A percentile compares a stretch with the other conserved stretches of the same genome.
These are phyloP conservation scores for Alternaria rosae DNA, from an alignment of 2,329 filamentous ascomycete species.

Conservation along the genomic window DNA sequence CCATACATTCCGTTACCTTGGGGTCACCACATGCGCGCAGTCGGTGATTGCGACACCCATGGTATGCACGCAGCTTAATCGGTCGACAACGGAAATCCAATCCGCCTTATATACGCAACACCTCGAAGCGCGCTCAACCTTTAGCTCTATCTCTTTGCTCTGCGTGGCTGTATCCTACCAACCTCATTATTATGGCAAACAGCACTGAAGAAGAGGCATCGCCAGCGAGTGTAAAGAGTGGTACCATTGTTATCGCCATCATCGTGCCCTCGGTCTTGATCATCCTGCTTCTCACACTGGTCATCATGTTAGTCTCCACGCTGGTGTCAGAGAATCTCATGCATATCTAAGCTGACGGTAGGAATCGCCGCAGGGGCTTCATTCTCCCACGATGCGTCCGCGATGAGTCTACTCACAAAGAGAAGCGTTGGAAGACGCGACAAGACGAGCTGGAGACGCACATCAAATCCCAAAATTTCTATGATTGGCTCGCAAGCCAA, in stretches of 20 bases:
- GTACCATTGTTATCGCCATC: constrained; percentile 38
- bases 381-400: constrained; percentile 27
- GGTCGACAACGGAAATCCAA: constrained; percentile 11
- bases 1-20: neutral
- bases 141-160: neutral
- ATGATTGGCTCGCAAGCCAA: constrained; percentile 42
- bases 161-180: neutral
- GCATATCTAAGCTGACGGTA: constrained; percentile 15
- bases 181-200: constrained; percentile 21
- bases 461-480: constrained; percentile 43
- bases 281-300: constrained; percentile 37
- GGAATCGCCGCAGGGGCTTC: constrained; percentile 31
- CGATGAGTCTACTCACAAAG: constrained; percentile 23
- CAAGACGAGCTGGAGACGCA: constrained; percentile 38
- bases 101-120: constrained; percentile 6
- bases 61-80: constrained; percentile 22
- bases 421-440: constrained; percentile 36
- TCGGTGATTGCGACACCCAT: constrained; percentile 17
- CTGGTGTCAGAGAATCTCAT: neutral
- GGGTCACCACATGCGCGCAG: constrained; percentile 11
- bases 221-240: constrained; percentile 8
- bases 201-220: constrained; percentile 11
- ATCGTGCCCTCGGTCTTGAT: constrained; percentile 43
- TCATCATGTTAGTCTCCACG: constrained; percentile 36
- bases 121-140: neutral